A percentile compares a stretch with the other conserved stretches of the same genome.
phyloP scores from a whole-genome alignment of 257 asterid species.

The Eucommia ulmoides region DNA sequence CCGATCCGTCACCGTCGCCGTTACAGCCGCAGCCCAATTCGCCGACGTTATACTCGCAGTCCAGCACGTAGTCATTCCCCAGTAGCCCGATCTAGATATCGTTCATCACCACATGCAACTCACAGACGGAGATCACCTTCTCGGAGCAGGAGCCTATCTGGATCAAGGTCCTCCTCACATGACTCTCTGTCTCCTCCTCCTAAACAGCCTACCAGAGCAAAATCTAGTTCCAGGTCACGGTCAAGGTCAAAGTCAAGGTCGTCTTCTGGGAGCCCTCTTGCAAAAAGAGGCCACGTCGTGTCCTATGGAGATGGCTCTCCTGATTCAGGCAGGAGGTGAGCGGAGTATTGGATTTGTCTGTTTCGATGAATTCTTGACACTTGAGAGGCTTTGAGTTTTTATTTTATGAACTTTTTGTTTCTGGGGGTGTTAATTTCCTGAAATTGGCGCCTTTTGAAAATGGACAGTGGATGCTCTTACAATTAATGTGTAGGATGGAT shows the following conservation, averaged over 20 bases:
- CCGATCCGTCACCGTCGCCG: slow-evolving; percentile 84
- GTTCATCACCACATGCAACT: slow-evolving; percentile 41
- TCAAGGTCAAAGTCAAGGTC: slow-evolving; percentile 49
- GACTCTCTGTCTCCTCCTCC: slow-evolving; percentile 52
- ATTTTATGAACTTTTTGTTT: too few relatives aligned
- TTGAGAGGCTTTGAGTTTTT: too few relatives aligned
- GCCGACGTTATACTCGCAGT: slow-evolving; percentile 60
- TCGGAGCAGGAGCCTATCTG: slow-evolving; percentile 51
- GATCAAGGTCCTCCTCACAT: slow-evolving; percentile 32
- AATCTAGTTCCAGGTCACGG: slow-evolving; percentile 33
- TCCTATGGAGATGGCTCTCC: slow-evolving; percentile 88
- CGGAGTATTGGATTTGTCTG: neutral
- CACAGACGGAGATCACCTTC: slow-evolving; percentile 45
- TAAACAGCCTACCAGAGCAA: slow-evolving; percentile 27
- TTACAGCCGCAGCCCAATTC: slow-evolving; percentile 53
- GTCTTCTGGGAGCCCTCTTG: slow-evolving; percentile 48
- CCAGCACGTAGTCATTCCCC: slow-evolving; percentile 67
- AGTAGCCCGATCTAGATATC: slow-evolving; percentile 27
- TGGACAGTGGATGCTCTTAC: too few relatives aligned
- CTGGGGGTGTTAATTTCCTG: too few relatives aligned
- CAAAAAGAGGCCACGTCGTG: slow-evolving; percentile 55
- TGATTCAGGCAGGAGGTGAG: slow-evolving; percentile 26
- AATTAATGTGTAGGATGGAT: too few relatives aligned
- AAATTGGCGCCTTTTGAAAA: too few relatives aligned
- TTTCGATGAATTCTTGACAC: too few relatives aligned